A percentile compares a stretch with the other conserved stretches of the same genome.
Conservation (phyloP, 371 early-diverging fungal genomes). For the Choanephora cucurbitarum region DNA sequence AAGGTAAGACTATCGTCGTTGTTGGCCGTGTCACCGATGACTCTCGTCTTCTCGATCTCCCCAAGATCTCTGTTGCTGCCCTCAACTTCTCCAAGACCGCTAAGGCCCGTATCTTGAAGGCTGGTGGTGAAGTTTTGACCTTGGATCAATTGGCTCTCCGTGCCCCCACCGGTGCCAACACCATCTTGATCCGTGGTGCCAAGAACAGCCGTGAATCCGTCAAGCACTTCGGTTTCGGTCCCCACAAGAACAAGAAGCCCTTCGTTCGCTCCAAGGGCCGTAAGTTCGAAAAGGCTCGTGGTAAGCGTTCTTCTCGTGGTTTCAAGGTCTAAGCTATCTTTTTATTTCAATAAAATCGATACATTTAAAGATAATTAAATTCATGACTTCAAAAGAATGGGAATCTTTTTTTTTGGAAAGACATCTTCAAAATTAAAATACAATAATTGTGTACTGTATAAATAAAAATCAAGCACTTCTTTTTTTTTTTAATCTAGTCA, state of each 20-base stretch:
- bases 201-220: slow-evolving; percentile 90
- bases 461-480: not conserved
- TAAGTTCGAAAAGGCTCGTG: slow-evolving; percentile 99
- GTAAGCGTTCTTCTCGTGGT: slow-evolving; percentile 95
- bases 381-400: too few relatives aligned
- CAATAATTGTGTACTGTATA: too few relatives aligned
- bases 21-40: slow-evolving; percentile 98
- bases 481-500: not conserved
- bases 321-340: slow-evolving; percentile 77
- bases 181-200: slow-evolving; percentile 88
- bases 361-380: slow-evolving; percentile 8
- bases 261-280: slow-evolving; percentile 98
- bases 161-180: slow-evolving; percentile 96
- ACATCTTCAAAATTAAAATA: too few relatives aligned
- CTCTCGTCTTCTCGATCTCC: slow-evolving; percentile 88
- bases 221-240: slow-evolving; percentile 80
- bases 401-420: not conserved
- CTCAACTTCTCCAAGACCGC: slow-evolving; percentile 93
- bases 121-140: slow-evolving; percentile 98
- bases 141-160: slow-evolving; percentile 98
- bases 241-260: slow-evolving; percentile 78
- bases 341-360: slow-evolving; percentile 4
- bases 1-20: slow-evolving; percentile 86
- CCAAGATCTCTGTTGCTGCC: slow-evolving; percentile 95
- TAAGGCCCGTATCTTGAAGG: slow-evolving; percentile 95